Percentiles rank a stretch among this genome's conserved stretches.
These are phyloP conservation scores for Spizellomyces punctatus DNA, from an alignment of 192 early-diverging fungal genomes.

Conservation along the genomic window DNA sequence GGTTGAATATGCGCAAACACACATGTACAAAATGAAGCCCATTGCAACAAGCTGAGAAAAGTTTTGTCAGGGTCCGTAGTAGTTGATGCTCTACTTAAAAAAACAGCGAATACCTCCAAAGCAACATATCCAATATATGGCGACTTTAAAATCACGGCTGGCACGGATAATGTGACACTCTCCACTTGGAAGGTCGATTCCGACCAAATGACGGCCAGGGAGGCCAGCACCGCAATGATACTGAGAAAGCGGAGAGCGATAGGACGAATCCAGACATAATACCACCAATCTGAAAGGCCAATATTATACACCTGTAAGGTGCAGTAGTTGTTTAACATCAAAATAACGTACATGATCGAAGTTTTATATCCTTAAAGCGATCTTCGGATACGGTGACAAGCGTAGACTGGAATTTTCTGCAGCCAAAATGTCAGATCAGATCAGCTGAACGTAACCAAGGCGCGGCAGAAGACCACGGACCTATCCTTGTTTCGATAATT, in stretches of 20 bases:
- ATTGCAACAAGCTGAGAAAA: constrained; percentile 65
- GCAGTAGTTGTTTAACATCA: not conserved
- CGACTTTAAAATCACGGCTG: constrained; percentile 58
- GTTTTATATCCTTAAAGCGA: constrained; percentile 26
- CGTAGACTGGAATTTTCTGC: too few relatives aligned
- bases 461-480: constrained; percentile 32
- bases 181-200: constrained; percentile 85
- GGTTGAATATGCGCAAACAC: constrained; percentile 86
- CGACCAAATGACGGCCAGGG: constrained; percentile 85
- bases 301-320: not conserved
- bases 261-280: constrained; percentile 78
- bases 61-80: not conserved
- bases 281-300: constrained; percentile 70
- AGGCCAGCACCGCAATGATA: constrained; percentile 62
- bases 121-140: constrained; percentile 37
- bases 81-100: not conserved
- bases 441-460: not conserved
- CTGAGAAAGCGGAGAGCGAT: constrained; percentile 59
- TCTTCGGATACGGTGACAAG: not conserved
- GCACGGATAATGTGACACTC: constrained; percentile 64
- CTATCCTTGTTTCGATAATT: constrained; percentile 67
- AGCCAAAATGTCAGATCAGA: not conserved
- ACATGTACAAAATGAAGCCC: constrained; percentile 87
- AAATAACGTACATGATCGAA: constrained; percentile 35
- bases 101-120: constrained; percentile 45